These are phyloP conservation scores for Trypanosoma melophagium DNA, from an alignment of 208 protist species.

Conservation along the genomic window DNA sequence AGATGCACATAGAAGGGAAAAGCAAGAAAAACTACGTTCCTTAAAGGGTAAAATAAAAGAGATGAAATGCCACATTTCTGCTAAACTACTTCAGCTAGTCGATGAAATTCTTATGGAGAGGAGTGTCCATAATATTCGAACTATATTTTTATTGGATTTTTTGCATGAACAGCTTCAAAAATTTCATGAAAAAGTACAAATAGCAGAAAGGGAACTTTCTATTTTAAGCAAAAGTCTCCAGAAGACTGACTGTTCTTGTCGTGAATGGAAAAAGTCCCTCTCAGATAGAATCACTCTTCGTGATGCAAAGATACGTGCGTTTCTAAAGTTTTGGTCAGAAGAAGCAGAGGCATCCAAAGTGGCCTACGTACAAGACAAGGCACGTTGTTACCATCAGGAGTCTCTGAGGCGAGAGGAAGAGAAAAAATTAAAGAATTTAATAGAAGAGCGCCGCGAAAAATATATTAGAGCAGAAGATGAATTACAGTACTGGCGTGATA, in stretches of 20 bases:
- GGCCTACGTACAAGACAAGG: constrained; percentile 39
- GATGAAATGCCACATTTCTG: not conserved
- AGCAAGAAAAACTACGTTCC: not conserved
- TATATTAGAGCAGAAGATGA: constrained; percentile 34
- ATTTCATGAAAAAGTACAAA: constrained; percentile 32
- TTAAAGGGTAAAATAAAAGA: not conserved
- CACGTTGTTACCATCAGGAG: constrained; percentile 17
- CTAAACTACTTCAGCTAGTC: constrained; percentile 8
- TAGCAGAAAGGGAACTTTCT: constrained; percentile 31
- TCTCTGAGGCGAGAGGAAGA: constrained; percentile 25
- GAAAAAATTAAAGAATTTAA: constrained; percentile 15
- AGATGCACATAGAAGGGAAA: constrained; percentile 5
- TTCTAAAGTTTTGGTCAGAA: constrained; percentile 43
- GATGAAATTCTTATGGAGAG: constrained; percentile 1
- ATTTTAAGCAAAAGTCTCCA: constrained; percentile 26
- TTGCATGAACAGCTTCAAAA: constrained; percentile 29
- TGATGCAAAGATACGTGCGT: constrained; percentile 32
- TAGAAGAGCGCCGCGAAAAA: constrained; percentile 28
- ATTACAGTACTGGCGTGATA: constrained; percentile 17
- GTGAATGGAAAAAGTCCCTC: constrained; percentile 22
- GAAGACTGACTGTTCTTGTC: constrained; percentile 28
- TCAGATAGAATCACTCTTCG: constrained; percentile 38
- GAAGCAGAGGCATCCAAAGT: constrained; percentile 25
- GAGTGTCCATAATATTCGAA: not conserved
- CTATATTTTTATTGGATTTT: constrained; percentile 9